Percentiles rank a stretch among this genome's conserved stretches.
These are phyloP conservation scores for Obelidium mucronatum DNA, from an alignment of 192 early-diverging fungal genomes.

Conservation along the genomic window DNA sequence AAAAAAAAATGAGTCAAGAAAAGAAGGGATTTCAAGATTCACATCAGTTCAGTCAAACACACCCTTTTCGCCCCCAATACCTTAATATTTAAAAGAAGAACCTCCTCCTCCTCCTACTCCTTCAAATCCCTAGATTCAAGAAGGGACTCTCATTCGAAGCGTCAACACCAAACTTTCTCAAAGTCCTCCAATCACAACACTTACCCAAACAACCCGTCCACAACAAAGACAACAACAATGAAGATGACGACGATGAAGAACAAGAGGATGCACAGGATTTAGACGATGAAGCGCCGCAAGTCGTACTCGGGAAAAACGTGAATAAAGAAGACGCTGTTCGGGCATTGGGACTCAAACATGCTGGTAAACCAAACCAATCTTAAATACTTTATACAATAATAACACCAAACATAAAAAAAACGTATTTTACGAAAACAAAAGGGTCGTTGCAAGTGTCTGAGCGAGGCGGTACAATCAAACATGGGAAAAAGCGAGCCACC, in stretches of 20 bases:
- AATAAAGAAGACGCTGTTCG: conserved; percentile 11
- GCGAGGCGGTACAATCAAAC: neutral
- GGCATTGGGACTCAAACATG: conserved; percentile 23
- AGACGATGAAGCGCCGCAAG: conserved; percentile 27
- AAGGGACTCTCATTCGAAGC: conserved; percentile 14
- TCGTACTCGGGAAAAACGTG: conserved; percentile 29
- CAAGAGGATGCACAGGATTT: neutral
- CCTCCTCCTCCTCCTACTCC: no score
- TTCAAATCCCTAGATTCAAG: conserved; percentile 33
- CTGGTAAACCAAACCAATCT: neutral
- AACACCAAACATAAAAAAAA: no score
- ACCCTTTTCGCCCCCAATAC: no score
- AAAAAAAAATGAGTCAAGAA: no score
- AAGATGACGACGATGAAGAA: no score
- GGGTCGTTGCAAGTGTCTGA: conserved; percentile 13
- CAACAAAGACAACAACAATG: no score
- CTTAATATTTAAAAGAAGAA: no score
- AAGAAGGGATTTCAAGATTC: no score
- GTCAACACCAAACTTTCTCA: conserved; percentile 15
- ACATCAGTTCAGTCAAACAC: no score
- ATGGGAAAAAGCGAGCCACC: neutral
- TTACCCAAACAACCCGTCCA: neutral
- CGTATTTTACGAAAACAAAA: neutral
- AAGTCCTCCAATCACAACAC: neutral
- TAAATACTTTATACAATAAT: no score